Evolutionary conservation across 441 rosid species (phyloP).

Genomic region (Populus hybrid): DNA sequence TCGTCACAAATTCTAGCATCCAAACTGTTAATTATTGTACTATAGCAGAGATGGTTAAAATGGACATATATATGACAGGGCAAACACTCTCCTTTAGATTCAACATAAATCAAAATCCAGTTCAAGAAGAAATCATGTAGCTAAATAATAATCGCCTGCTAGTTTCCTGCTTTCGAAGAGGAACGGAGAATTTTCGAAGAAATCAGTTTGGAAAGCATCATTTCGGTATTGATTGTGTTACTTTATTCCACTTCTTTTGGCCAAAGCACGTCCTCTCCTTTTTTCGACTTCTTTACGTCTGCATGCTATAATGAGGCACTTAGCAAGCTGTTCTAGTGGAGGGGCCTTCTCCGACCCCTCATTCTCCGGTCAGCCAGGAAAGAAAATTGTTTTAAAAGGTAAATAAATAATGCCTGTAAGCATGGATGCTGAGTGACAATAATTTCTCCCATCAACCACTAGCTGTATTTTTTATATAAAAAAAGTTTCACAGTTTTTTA

Average conservation of each 20-base stretch:
- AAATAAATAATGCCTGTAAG: not conserved
- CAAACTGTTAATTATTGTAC: not conserved
- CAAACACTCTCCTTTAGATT: not conserved
- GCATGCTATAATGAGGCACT: conserved; percentile 2
- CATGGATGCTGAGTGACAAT: not conserved
- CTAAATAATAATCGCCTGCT: not conserved
- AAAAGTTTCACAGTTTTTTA: not conserved
- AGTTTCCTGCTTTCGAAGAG: not conserved
- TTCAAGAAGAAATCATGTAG: not conserved
- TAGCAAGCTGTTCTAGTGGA: conserved; percentile 10
- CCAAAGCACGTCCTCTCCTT: not conserved
- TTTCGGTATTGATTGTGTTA: conserved; percentile 8
- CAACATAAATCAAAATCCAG: not conserved
- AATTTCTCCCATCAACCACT: not conserved
- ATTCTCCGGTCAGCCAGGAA: not conserved
- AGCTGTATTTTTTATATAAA: not conserved
- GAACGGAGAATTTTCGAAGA: conserved; percentile 3
- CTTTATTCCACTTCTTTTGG: conserved; percentile 16
- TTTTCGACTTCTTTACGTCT: not conserved
- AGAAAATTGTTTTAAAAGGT: not conserved
- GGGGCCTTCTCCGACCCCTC: conserved; percentile 10
- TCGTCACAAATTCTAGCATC: not conserved
- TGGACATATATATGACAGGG: not conserved
- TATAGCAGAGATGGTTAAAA: not conserved
- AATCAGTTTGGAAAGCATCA: conserved; percentile 5